Evolutionary conservation across 345 rosid genomes (phyloP).

Genomic region (Boechera stricta): DNA sequence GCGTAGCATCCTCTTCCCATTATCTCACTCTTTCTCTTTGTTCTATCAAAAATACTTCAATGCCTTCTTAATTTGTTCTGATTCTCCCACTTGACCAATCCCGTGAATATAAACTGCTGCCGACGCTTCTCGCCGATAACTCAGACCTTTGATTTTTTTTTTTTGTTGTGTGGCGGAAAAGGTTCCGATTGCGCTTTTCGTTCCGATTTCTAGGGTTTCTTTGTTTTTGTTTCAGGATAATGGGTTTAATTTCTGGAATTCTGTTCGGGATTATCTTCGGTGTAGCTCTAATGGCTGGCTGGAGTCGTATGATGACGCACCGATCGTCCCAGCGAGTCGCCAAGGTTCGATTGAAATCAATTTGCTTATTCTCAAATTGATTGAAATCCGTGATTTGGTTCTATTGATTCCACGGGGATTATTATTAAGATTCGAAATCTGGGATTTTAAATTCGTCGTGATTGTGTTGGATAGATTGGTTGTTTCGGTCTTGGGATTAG

Average conservation of each 20-base stretch:
- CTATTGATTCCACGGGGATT: background rate
- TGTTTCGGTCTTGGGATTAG: slow-evolving; percentile 3
- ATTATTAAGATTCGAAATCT: background rate
- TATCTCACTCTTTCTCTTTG: slow-evolving; percentile 27
- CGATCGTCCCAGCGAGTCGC: slow-evolving; percentile 83
- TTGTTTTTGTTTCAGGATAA: slow-evolving; percentile 48
- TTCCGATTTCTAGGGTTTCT: slow-evolving; percentile 17
- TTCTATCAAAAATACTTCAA: slow-evolving; percentile 31
- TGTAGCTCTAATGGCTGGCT: slow-evolving; percentile 89
- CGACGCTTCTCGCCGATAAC: slow-evolving; percentile 27
- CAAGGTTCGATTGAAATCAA: slow-evolving; percentile 57
- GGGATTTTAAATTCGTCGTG: background rate
- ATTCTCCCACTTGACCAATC: slow-evolving; percentile 34
- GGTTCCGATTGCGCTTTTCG: slow-evolving; percentile 24
- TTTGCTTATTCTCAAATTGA: background rate
- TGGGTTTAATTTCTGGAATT: slow-evolving; percentile 95
- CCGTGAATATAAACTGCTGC: slow-evolving; percentile 19
- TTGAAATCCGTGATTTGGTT: slow-evolving; percentile 1
- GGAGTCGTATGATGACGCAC: slow-evolving; percentile 92
- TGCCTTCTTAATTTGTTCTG: slow-evolving; percentile 33
- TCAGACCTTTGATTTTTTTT: background rate
- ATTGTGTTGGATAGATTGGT: slow-evolving; percentile 3
- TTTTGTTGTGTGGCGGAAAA: background rate
- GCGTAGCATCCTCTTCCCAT: slow-evolving; percentile 26
- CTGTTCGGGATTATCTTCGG: slow-evolving; percentile 84